Evolutionary conservation across 2,329 filamentous ascomycete genomes (phyloP).

Genomic region (Aschersonia sp.): DNA sequence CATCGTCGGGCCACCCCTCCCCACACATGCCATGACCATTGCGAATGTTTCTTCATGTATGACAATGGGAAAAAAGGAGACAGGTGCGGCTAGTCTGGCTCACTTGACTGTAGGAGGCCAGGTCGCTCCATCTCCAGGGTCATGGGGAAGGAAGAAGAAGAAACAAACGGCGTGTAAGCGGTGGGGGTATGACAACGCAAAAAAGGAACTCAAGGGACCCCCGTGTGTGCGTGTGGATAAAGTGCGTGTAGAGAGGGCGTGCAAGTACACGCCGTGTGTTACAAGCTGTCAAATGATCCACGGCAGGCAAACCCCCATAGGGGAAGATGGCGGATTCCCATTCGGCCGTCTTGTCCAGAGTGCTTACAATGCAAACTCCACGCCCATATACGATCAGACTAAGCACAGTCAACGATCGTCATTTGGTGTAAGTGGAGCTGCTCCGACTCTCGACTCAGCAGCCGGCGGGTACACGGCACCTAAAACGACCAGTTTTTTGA

Average conservation of each 20-base stretch:
- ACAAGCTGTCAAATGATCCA: not conserved
- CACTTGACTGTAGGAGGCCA: not conserved
- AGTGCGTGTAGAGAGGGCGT: not conserved
- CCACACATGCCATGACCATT: not conserved
- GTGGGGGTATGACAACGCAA: not conserved
- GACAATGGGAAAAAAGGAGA: not conserved
- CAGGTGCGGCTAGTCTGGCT: not conserved
- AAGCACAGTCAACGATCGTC: not conserved
- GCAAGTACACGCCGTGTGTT: no score
- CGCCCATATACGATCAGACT: not conserved
- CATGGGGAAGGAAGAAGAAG: not conserved
- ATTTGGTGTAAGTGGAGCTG: not conserved
- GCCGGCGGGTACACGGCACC: not conserved
- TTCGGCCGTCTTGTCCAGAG: not conserved
- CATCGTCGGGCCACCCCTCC: not conserved
- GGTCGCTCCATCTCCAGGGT: not conserved
- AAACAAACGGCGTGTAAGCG: not conserved
- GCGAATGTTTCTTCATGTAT: constrained; percentile 2
- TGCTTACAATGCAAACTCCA: not conserved
- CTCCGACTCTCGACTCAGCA: not conserved
- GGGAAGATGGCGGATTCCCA: not conserved
- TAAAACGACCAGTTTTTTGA: not conserved
- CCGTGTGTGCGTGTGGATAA: not conserved
- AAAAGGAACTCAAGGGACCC: not conserved
- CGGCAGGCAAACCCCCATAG: not conserved